Evolutionary conservation across 2,329 filamentous ascomycete species (phyloP).

Genomic region (Chaetomium sp.): DNA sequence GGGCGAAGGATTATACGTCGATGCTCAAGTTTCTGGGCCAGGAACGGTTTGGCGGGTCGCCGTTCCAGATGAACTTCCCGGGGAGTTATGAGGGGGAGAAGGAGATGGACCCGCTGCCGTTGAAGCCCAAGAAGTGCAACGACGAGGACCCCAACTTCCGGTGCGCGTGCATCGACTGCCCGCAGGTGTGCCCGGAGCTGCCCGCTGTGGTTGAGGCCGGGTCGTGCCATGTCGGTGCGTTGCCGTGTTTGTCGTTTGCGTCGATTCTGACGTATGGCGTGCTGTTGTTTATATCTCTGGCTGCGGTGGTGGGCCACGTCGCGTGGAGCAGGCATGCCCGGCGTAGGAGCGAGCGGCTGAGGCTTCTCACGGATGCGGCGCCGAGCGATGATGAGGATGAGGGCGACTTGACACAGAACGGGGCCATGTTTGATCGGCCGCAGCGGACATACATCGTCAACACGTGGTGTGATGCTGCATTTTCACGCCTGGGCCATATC

Average conservation of each 20-base stretch:
- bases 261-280: conserved; percentile 81
- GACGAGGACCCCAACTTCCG: conserved; percentile 78
- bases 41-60: conserved; percentile 84
- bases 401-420: conserved; percentile 71
- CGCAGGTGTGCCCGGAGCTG: conserved; percentile 73
- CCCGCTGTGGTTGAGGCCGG: conserved; percentile 64
- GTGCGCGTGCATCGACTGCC: conserved; percentile 92
- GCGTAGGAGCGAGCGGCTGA: conserved; percentile 73
- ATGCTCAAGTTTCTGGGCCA: conserved; percentile 90
- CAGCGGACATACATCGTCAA: conserved; percentile 79
- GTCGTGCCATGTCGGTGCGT: conserved; percentile 72
- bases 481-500: conserved; percentile 70
- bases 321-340: conserved; percentile 67
- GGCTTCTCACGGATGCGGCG: conserved; percentile 75
- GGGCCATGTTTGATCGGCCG: conserved; percentile 71
- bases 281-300: conserved; percentile 60
- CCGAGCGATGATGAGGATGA: conserved; percentile 93
- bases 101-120: conserved; percentile 64
- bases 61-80: conserved; percentile 97
- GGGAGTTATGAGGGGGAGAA: conserved; percentile 50
- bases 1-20: conserved; percentile 80
- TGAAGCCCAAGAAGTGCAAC: conserved; percentile 80
- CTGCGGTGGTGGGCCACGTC: conserved; percentile 65
- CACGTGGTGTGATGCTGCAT: conserved; percentile 70
- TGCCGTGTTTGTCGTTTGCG: conserved; percentile 92